phyloP scores from a whole-genome alignment of 352 stramenopile genomes.

The Phytopythium cucurbitacearum region DNA sequence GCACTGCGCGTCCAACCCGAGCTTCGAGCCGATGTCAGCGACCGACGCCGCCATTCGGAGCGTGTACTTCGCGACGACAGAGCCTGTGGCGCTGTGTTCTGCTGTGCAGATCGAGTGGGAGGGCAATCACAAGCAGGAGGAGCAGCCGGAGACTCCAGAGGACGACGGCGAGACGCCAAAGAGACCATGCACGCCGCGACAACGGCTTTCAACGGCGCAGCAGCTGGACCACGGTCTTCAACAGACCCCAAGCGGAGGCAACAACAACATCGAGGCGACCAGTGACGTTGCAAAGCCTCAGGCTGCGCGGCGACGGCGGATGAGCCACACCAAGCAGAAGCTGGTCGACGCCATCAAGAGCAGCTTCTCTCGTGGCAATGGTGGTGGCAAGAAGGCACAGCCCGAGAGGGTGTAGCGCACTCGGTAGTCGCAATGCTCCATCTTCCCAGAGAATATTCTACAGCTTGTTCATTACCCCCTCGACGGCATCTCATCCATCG shows the following conservation, averaged over 20 bases:
- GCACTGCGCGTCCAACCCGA: conserved; percentile 30
- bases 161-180: conserved; percentile 20
- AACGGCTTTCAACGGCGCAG: conserved; percentile 44
- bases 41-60: conserved; percentile 45
- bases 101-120: conserved; percentile 8
- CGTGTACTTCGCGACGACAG: conserved; percentile 36
- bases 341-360: conserved; percentile 54
- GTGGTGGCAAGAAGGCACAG: conserved; percentile 12
- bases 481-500: conserved; percentile 11
- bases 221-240: conserved; percentile 48
- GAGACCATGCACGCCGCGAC: conserved; percentile 33
- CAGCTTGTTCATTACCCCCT: conserved; percentile 11
- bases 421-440: no score
- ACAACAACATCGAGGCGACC: not conserved
- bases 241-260: conserved; percentile 11
- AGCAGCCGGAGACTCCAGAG: conserved; percentile 7
- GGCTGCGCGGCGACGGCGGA: conserved; percentile 10
- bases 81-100: conserved; percentile 41
- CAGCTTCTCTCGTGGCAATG: conserved; percentile 24
- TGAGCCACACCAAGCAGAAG: conserved; percentile 67
- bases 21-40: conserved; percentile 14
- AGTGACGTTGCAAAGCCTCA: conserved; percentile 2
- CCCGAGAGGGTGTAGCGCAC: not conserved
- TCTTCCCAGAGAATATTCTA: conserved; percentile 4
- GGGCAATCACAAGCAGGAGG: conserved; percentile 1